These are phyloP conservation scores for Lathyrus sativus DNA, from an alignment of 306 rosid genomes.

Conservation along the genomic window DNA sequence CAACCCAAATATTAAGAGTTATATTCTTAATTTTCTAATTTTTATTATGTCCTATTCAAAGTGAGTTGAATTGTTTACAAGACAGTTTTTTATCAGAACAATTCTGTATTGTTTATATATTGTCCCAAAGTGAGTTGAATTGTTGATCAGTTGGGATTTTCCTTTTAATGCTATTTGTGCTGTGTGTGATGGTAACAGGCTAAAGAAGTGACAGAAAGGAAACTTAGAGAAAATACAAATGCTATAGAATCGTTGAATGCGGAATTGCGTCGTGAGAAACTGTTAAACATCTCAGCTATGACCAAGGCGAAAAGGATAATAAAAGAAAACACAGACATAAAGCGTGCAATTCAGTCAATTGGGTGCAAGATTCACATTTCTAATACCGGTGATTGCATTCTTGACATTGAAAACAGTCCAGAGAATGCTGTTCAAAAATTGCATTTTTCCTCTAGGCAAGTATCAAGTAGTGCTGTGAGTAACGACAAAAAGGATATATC, in stretches of 20 bases:
- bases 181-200: conserved; percentile 56
- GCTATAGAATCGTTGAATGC: conserved; percentile 64
- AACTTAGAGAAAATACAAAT: conserved; percentile 55
- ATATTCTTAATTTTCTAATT: conserved; percentile 29
- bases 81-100: too few species aligned
- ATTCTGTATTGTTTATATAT: conserved; percentile 11
- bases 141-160: conserved; percentile 12
- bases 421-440: conserved; percentile 43
- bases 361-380: conserved; percentile 86
- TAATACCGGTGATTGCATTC: conserved; percentile 66
- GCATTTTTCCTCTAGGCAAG: conserved; percentile 50
- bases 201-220: conserved; percentile 82
- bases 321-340: conserved; percentile 77
- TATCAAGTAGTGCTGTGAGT: conserved; percentile 35
- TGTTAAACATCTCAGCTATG: conserved; percentile 60
- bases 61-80: too few species aligned
- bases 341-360: conserved; percentile 83
- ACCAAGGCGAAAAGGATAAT: conserved; percentile 54
- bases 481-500: conserved; percentile 55
- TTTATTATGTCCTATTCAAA: conserved; percentile 6
- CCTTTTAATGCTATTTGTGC: conserved; percentile 11
- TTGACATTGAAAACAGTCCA: conserved; percentile 64
- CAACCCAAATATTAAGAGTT: background rate
- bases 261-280: conserved; percentile 71
- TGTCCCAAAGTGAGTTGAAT: conserved; percentile 21